These are phyloP conservation scores for Naganishia vaughanmartiniae DNA, from an alignment of 768 basidiomycete species.

Conservation along the genomic window DNA sequence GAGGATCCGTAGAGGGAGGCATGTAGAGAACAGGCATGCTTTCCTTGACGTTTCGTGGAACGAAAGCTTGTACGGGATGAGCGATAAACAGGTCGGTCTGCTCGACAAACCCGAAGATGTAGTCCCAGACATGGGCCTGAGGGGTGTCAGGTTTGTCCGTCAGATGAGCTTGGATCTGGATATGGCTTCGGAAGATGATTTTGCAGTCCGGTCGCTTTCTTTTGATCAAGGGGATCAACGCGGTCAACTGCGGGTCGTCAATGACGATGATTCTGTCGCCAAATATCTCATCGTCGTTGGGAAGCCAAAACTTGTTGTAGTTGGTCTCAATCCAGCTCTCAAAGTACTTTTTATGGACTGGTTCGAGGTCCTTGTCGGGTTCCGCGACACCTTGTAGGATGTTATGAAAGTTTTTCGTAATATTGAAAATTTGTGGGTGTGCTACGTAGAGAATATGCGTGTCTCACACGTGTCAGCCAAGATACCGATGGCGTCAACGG, in stretches of 20 bases:
- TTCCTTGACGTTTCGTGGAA: slow-evolving; percentile 76
- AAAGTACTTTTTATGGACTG: slow-evolving; percentile 68
- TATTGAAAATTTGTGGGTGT: slow-evolving; percentile 84
- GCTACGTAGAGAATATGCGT: slow-evolving; percentile 79
- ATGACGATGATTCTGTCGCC: slow-evolving; percentile 74
- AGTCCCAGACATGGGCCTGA: slow-evolving; percentile 90
- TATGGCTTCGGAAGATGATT: slow-evolving; percentile 91
- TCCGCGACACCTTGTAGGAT: slow-evolving; percentile 82
- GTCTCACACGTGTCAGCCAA: slow-evolving; percentile 62
- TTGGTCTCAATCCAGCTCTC: slow-evolving; percentile 73
- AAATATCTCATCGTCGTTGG: slow-evolving; percentile 10
- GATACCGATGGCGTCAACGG: slow-evolving; percentile 30
- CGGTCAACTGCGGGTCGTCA: slow-evolving; percentile 67
- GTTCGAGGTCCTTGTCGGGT: slow-evolving; percentile 70
- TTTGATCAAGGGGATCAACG: slow-evolving; percentile 86
- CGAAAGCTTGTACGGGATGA: slow-evolving; percentile 93
- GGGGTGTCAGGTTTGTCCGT: slow-evolving; percentile 76
- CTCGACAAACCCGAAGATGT: slow-evolving; percentile 88
- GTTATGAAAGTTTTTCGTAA: slow-evolving; percentile 60
- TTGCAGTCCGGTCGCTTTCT: slow-evolving; percentile 78
- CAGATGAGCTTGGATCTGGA: slow-evolving; percentile 76
- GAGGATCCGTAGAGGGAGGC: slow-evolving; percentile 52
- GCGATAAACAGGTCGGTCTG: slow-evolving; percentile 82
- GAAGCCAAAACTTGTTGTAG: slow-evolving; percentile 71
- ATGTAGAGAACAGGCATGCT: slow-evolving; percentile 48